Base-by-base conservation (phyloP, 2,329 filamentous ascomycete genomes). In the Cryphonectria nitschkei region DNA sequence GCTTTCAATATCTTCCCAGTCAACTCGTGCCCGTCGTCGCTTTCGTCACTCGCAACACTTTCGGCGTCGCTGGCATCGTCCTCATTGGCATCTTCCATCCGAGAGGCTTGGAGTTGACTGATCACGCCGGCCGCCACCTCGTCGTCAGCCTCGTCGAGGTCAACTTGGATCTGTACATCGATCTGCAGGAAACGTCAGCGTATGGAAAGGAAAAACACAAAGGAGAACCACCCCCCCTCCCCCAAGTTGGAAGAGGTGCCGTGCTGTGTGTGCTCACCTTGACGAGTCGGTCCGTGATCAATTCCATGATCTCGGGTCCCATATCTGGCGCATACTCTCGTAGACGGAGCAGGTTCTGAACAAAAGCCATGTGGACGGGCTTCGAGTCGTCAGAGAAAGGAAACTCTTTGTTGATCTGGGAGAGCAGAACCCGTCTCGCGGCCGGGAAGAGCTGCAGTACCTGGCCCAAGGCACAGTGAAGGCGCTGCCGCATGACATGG, bases 111-210 rank as follows among this genome's bases (percentile, higher is more conserved):
- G 26, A 87, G 79, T 66, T 85, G 88, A 78, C 86, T 85, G 66
- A 93, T 86, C 26, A 95, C 88, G 68, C 90, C 89, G 34, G 94
- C 90, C 68, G 94, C 92, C 13, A 94, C 86, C 69, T 97, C 93
- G 74, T 98, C 95, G 73, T 98, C 95, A 73, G 97, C 84, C 76
- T 98, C 95, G 73, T 98, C 94, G 76, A 98, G 84, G 77, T 98
- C 95, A 65, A 95, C 88, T 81, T 98, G 95, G 80, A 98, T 96
- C 78, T 98, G 93, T 0, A 97, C 94, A 78, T 99, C 96, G 71
- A 98, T 93, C 81, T 73, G 34, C 19, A 60, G 26, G 11, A 3
- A 39, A n/a, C 56, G 56, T 73, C 37, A 73, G 71, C 69, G n/a
- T 13, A 52, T 52, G 50, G 32, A 19, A 19, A 13, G 9, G 4